Conservation (phyloP, 371 early-diverging fungal genomes). For the Mortierella sp. region DNA sequence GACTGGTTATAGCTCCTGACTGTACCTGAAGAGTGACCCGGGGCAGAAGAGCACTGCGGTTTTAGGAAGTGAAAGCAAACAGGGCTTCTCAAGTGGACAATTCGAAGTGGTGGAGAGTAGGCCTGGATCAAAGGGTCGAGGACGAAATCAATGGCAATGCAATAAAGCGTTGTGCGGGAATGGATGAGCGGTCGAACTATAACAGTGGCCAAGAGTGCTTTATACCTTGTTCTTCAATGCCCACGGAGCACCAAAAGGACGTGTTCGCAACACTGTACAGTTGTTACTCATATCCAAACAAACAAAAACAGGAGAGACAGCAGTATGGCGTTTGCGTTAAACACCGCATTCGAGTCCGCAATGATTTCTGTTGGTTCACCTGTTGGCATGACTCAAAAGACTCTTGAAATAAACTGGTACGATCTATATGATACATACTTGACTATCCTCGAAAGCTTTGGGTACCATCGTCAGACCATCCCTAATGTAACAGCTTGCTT, state of each 20-base stretch:
- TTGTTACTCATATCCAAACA: no score
- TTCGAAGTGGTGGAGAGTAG: no score
- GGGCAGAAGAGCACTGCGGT: no score
- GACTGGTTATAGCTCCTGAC: no score
- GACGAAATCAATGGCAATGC: no score
- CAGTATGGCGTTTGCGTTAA: not conserved
- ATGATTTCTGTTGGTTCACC: not conserved
- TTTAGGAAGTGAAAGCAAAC: no score
- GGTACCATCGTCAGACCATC: not conserved
- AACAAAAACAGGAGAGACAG: not conserved
- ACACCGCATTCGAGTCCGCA: not conserved
- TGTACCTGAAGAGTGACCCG: no score
- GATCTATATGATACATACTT: not conserved
- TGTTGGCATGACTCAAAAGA: not conserved
- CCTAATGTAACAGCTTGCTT: not conserved
- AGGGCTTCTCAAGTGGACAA: no score
- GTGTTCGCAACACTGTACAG: not conserved
- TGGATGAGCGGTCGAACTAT: not conserved
- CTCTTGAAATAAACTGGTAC: not conserved
- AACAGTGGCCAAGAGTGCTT: not conserved
- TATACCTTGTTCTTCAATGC: not conserved
- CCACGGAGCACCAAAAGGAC: slow-evolving; percentile 2
- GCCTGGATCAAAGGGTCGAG: no score
- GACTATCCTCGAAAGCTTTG: not conserved
- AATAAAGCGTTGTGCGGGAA: no score